Percentiles rank a stretch among this genome's conserved stretches.
Evolutionary conservation across 495 filamentous ascomycete species (phyloP).

Genomic region (Penicillium malachiteum): DNA sequence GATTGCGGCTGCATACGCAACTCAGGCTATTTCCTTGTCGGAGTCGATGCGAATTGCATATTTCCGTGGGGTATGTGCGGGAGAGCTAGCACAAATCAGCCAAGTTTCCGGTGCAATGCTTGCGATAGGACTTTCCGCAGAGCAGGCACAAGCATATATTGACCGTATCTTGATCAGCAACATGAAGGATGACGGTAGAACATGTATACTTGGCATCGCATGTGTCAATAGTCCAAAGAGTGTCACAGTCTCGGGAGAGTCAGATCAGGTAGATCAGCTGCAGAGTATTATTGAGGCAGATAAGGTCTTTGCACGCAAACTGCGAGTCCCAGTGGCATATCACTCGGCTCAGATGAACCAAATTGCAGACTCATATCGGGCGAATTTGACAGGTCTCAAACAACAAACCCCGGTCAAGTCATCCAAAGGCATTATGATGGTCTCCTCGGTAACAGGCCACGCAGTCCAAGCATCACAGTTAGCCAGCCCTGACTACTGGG

Average conservation of each 20-base stretch:
- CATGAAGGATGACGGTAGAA: too few relatives aligned
- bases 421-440: neutral
- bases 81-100: conserved; percentile 2
- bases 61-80: conserved; percentile 17
- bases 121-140: conserved; percentile 21
- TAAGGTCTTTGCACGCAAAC: conserved; percentile 6
- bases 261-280: conserved; percentile 35
- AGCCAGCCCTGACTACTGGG: conserved; percentile 27
- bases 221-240: conserved; percentile 50
- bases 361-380: conserved; percentile 19
- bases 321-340: conserved; percentile 58
- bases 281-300: neutral
- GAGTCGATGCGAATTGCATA: conserved; percentile 38
- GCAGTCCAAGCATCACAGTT: neutral
- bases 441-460: neutral
- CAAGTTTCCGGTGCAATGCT: conserved; percentile 21
- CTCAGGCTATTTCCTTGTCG: conserved; percentile 5
- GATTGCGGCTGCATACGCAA: conserved; percentile 44
- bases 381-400: conserved; percentile 19
- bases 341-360: conserved; percentile 63
- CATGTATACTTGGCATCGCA: conserved; percentile 32
- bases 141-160: conserved; percentile 16
- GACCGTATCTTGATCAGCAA: too few relatives aligned
- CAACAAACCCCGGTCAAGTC: conserved; percentile 64
- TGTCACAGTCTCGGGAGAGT: conserved; percentile 38